Evolutionary conservation across 768 basidiomycete species (phyloP).

Genomic region (Leccinum boreale): DNA sequence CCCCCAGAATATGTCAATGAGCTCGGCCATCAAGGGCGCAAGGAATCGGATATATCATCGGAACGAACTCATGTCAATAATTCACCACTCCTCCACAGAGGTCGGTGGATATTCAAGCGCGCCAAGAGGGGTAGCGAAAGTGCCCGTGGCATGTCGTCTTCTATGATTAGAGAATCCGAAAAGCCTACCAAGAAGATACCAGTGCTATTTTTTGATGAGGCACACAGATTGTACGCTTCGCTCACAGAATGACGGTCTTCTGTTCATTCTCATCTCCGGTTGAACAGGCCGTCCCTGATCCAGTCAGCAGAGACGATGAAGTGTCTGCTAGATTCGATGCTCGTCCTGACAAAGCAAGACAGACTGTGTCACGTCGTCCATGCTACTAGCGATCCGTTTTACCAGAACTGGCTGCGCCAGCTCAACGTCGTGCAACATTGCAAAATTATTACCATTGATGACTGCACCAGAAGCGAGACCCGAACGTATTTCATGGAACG

Average conservation of each 20-base stretch:
- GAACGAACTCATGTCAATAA: slow-evolving; percentile 42
- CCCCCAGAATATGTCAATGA: slow-evolving; percentile 34
- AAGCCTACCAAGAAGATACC: slow-evolving; percentile 64
- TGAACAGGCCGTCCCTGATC: slow-evolving; percentile 62
- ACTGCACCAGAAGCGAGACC: slow-evolving; percentile 72
- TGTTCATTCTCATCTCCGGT: slow-evolving; percentile 1
- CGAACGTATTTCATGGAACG: slow-evolving; percentile 61
- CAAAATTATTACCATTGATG: slow-evolving; percentile 81
- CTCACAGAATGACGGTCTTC: neutral
- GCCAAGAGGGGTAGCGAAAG: slow-evolving; percentile 23
- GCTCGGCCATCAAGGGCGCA: slow-evolving; percentile 20
- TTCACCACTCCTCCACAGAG: slow-evolving; percentile 26
- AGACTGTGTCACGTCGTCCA: slow-evolving; percentile 81
- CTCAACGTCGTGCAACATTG: slow-evolving; percentile 81
- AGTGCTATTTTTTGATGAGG: slow-evolving; percentile 82
- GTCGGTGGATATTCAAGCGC: slow-evolving; percentile 29
- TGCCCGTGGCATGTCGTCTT: slow-evolving; percentile 33
- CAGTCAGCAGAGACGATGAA: slow-evolving; percentile 82
- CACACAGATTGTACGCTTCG: slow-evolving; percentile 67
- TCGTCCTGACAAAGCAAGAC: slow-evolving; percentile 86
- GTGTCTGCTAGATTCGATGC: slow-evolving; percentile 78
- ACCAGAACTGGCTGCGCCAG: slow-evolving; percentile 79
- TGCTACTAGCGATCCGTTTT: slow-evolving; percentile 81
- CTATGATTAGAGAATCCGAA: slow-evolving; percentile 29
- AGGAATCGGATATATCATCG: slow-evolving; percentile 35